phyloP scores from a whole-genome alignment of 257 asterid species.

The Solanum paucissectum region DNA sequence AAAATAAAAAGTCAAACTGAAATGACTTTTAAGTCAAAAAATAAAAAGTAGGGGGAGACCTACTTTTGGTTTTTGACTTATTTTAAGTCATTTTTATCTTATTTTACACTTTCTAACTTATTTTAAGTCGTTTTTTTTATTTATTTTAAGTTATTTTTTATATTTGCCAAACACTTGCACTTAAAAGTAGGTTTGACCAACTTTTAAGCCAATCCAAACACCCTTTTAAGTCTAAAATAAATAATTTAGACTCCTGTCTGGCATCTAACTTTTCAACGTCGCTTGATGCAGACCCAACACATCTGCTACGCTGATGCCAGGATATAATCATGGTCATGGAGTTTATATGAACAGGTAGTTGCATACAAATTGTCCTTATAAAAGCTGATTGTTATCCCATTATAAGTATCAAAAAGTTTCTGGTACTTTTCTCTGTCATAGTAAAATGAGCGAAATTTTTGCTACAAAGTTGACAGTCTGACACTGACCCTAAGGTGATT shows the following conservation, averaged over 20 bases:
- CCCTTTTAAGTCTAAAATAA: neutral
- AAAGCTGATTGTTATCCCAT: neutral
- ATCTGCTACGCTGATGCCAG: constrained; percentile 43
- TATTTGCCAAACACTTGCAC: no score
- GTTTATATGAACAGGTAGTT: constrained; percentile 53
- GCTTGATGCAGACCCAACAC: constrained; percentile 40
- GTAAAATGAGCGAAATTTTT: neutral
- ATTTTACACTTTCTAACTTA: no score
- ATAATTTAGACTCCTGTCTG: neutral
- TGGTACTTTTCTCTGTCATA: neutral
- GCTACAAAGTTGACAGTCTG: neutral
- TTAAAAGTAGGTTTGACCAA: no score
- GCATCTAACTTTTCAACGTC: neutral
- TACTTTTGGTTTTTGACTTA: no score
- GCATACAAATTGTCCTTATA: neutral
- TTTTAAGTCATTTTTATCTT: no score
- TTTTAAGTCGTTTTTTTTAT: no score
- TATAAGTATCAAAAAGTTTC: neutral
- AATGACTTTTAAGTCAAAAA: no score
- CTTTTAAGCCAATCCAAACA: no score
- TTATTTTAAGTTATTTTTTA: no score
- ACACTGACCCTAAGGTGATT: neutral
- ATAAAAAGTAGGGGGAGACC: no score
- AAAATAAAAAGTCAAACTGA: no score
- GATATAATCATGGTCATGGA: constrained; percentile 47